Evolutionary conservation across 2,329 filamentous ascomycete species (phyloP).

Genomic region (Helminthosporium solani): DNA sequence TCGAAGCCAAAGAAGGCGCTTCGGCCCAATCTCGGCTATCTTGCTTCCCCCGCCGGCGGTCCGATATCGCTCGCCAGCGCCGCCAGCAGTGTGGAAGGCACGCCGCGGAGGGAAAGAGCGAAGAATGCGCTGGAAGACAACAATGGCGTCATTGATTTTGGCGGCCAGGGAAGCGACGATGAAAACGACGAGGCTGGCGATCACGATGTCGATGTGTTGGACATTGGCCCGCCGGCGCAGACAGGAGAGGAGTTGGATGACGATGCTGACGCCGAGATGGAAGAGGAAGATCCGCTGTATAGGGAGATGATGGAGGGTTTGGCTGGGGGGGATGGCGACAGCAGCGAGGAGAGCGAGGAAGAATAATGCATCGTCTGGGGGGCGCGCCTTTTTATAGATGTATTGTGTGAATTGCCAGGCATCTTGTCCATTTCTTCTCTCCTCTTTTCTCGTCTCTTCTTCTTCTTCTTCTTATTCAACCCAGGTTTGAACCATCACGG

Average conservation of each 20-base stretch:
- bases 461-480: too few species aligned
- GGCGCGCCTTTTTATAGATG: too few species aligned
- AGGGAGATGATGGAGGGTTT: conserved; percentile 48
- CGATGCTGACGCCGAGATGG: conserved; percentile 24
- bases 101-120: conserved; percentile 18
- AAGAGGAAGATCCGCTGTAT: conserved; percentile 45
- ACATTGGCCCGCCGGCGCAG: conserved; percentile 34
- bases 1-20: conserved; percentile 11
- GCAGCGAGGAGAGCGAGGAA: conserved; percentile 49
- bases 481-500: too few species aligned
- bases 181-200: conserved; percentile 27
- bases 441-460: too few species aligned
- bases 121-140: conserved; percentile 19
- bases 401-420: too few species aligned
- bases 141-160: conserved; percentile 41
- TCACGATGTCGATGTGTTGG: conserved; percentile 35
- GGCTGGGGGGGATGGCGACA: conserved; percentile 38
- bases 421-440: too few species aligned
- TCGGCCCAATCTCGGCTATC: conserved; percentile 25
- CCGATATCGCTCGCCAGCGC: conserved; percentile 49
- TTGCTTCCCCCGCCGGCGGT: conserved; percentile 35
- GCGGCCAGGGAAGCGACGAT: conserved; percentile 32
- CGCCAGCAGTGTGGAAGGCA: conserved; percentile 39
- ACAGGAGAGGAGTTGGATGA: conserved; percentile 10
- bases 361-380: conserved; percentile 24